These are phyloP conservation scores for Geoglossum cookeanum DNA, from an alignment of 2,329 filamentous ascomycete genomes.

Conservation along the genomic window DNA sequence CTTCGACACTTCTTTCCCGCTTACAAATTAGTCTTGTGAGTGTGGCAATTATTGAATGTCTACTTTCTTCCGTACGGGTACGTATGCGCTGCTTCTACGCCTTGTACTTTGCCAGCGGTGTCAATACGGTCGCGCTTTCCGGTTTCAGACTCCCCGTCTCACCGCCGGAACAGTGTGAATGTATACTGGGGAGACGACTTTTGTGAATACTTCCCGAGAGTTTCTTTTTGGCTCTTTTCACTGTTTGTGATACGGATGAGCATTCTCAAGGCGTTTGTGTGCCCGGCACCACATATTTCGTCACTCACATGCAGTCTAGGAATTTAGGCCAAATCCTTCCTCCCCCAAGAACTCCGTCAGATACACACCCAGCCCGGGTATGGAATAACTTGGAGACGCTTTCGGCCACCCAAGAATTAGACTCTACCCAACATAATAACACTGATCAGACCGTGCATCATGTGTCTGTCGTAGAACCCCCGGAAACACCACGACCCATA, in stretches of 20 bases:
- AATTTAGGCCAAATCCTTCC: not conserved
- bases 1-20: not conserved
- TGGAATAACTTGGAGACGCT: not conserved
- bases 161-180: not conserved
- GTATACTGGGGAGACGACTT: not conserved
- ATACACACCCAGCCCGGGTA: not conserved
- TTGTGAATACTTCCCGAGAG: not conserved
- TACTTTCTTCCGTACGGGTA: not conserved
- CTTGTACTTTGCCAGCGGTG: not conserved
- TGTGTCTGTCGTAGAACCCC: not conserved
- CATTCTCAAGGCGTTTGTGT: not conserved
- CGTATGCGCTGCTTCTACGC: not conserved
- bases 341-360: not conserved
- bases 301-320: slow-evolving; percentile 1
- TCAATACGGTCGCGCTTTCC: not conserved
- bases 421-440: not conserved
- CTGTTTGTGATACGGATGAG: not conserved
- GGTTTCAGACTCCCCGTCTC: not conserved
- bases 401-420: not conserved
- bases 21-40: not conserved
- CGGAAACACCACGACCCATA: not conserved
- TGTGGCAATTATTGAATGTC: not conserved
- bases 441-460: not conserved
- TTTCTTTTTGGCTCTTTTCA: not conserved
- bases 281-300: not conserved